Evolutionary conservation across 2,329 filamentous ascomycete species (phyloP).

Genomic region (Daldinia sp.): DNA sequence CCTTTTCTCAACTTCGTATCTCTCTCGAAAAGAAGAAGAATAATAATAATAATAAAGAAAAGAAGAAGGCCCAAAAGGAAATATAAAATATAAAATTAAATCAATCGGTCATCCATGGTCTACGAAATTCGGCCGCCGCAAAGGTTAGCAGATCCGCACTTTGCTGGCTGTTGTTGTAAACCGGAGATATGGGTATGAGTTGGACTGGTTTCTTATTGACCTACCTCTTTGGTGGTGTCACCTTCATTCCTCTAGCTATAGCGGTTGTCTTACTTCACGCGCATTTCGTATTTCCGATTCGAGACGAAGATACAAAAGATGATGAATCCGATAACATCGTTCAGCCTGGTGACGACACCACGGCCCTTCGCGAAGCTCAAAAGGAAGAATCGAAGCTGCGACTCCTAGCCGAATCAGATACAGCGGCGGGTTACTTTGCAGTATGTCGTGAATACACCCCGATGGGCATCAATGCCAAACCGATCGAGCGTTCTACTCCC

Average conservation of each 20-base stretch:
- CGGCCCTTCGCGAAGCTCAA: constrained; percentile 68
- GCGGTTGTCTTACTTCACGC: constrained; percentile 68
- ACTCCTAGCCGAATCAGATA: constrained; percentile 71
- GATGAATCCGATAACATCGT: constrained; percentile 55
- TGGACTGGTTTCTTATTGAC: constrained; percentile 71
- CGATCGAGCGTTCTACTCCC: constrained; percentile 84
- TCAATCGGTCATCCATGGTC: constrained; percentile 38
- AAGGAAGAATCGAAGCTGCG: constrained; percentile 68
- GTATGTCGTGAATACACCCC: constrained; percentile 92
- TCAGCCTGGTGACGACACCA: constrained; percentile 70
- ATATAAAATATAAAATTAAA: background rate
- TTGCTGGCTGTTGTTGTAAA: constrained; percentile 34
- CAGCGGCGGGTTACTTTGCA: constrained; percentile 92
- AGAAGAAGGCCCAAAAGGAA: background rate
- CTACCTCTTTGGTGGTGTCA: constrained; percentile 87
- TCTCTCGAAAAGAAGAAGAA: constrained; percentile 7
- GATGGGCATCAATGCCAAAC: constrained; percentile 90
- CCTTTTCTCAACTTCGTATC: background rate
- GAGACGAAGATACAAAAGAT: constrained; percentile 51
- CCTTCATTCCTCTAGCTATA: constrained; percentile 80
- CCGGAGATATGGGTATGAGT: constrained; percentile 55
- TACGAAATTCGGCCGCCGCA: constrained; percentile 31
- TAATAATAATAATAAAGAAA: no score
- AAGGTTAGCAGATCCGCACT: constrained; percentile 38
- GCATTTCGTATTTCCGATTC: constrained; percentile 71